Evolutionary conservation across 2,329 filamentous ascomycete species (phyloP).

Genomic region (Exophiala sideris): DNA sequence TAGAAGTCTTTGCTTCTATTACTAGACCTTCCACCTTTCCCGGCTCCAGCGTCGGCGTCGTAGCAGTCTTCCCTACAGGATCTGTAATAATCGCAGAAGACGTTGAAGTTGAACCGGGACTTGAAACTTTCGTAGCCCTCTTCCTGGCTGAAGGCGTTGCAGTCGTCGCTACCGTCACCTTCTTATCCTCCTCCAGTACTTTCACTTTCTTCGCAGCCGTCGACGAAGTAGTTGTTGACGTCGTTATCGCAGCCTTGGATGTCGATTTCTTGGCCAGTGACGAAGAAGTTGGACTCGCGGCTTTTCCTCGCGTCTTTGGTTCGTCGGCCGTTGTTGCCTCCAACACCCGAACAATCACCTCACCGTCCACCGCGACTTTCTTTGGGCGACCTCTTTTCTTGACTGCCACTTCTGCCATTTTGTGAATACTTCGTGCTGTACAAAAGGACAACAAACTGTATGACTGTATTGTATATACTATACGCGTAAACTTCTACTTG

Average conservation of each 20-base stretch:
- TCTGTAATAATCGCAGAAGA: not conserved
- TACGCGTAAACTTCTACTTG: too few species aligned
- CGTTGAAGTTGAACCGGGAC: not conserved
- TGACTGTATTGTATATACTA: too few species aligned
- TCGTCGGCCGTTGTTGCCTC: not conserved
- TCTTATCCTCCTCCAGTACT: not conserved
- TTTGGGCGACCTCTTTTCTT: conserved; percentile 24
- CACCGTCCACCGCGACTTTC: conserved; percentile 5
- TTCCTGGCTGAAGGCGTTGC: conserved; percentile 5
- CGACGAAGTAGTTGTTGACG: not conserved
- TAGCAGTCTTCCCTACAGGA: too few species aligned
- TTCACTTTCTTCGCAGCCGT: not conserved
- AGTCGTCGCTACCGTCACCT: not conserved
- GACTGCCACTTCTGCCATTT: conserved; percentile 11
- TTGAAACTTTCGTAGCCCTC: not conserved
- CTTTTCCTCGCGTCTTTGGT: not conserved
- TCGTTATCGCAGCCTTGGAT: not conserved
- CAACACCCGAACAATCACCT: not conserved
- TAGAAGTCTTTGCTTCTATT: not conserved
- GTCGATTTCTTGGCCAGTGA: conserved; percentile 1
- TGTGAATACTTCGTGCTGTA: not conserved
- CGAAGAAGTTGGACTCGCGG: not conserved
- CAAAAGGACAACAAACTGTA: too few species aligned
- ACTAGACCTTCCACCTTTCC: not conserved
- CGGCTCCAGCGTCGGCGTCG: too few species aligned